Conservation (phyloP, 2,329 filamentous ascomycete species). For the Aspergillus piperis region DNA sequence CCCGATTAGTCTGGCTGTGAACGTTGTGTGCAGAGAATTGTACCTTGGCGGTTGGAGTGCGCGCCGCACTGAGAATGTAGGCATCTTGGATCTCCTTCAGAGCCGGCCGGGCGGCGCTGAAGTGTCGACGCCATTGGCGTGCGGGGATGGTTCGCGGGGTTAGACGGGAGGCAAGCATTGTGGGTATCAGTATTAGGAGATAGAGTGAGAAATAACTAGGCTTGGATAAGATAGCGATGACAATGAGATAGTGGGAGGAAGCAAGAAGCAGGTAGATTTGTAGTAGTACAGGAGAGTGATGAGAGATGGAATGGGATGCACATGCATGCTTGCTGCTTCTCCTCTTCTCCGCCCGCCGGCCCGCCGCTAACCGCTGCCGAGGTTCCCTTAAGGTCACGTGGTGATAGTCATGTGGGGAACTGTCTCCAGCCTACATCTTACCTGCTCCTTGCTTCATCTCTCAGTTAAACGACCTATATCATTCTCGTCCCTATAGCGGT, state of each 20-base stretch:
- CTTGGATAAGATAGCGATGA: too few relatives aligned
- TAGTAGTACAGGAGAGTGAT: not conserved
- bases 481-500: too few relatives aligned
- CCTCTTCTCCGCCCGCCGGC: conserved; percentile 3
- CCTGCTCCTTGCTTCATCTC: too few relatives aligned
- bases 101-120: conserved; percentile 52
- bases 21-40: conserved; percentile 6
- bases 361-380: conserved; percentile 3
- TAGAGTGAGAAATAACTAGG: too few relatives aligned
- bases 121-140: conserved; percentile 51
- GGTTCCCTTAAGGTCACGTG: not conserved
- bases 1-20: not conserved
- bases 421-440: too few relatives aligned
- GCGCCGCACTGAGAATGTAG: conserved; percentile 86
- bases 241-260: too few relatives aligned
- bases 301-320: not conserved
- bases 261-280: not conserved
- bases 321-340: not conserved
- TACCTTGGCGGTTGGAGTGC: conserved; percentile 89
- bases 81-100: conserved; percentile 78
- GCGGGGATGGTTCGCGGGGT: conserved; percentile 36
- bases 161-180: conserved; percentile 27
- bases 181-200: not conserved
- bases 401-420: too few relatives aligned
- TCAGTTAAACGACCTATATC: too few relatives aligned